Conservation (phyloP, 371 early-diverging fungal genomes). For the Basidiobolus meristosporus region DNA sequence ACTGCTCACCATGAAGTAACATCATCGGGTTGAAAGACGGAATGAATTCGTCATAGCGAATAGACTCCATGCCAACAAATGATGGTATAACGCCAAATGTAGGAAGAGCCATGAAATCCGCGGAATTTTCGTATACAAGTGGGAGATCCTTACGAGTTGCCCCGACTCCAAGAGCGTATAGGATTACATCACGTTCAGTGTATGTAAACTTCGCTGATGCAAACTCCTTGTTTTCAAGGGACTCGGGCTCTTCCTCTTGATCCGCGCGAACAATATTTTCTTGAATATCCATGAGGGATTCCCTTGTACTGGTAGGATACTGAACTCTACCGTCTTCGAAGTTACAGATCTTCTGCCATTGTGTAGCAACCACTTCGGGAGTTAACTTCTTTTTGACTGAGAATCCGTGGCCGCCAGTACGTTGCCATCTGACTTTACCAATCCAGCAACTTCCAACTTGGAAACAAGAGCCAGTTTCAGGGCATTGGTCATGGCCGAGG, state of each 20-base stretch:
- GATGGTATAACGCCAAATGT: conserved; percentile 82
- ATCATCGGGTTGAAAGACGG: conserved; percentile 92
- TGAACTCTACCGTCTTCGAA: conserved; percentile 88
- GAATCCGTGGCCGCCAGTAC: conserved; percentile 77
- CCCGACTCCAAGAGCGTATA: conserved; percentile 91
- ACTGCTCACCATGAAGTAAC: conserved; percentile 96
- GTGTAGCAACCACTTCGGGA: conserved; percentile 56
- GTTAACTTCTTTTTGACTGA: conserved; percentile 69
- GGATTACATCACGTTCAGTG: conserved; percentile 72
- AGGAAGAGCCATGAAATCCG: conserved; percentile 64
- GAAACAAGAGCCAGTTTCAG: conserved; percentile 71
- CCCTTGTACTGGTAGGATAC: conserved; percentile 57
- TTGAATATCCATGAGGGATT: conserved; percentile 68
- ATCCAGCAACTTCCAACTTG: conserved; percentile 90
- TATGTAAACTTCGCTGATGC: conserved; percentile 35
- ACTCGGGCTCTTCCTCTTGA: background rate
- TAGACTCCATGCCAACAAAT: conserved; percentile 40
- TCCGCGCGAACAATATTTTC: conserved; percentile 31
- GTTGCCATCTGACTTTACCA: conserved; percentile 86
- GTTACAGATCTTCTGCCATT: conserved; percentile 58
- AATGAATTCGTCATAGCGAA: conserved; percentile 54
- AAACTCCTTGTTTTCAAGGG: conserved; percentile 4
- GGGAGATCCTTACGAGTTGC: conserved; percentile 66
- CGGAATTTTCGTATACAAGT: conserved; percentile 77
- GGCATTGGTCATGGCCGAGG: conserved; percentile 69